Evolutionary conservation across 495 filamentous ascomycete genomes (phyloP).

Genomic region (Aspergillus panamensis): DNA sequence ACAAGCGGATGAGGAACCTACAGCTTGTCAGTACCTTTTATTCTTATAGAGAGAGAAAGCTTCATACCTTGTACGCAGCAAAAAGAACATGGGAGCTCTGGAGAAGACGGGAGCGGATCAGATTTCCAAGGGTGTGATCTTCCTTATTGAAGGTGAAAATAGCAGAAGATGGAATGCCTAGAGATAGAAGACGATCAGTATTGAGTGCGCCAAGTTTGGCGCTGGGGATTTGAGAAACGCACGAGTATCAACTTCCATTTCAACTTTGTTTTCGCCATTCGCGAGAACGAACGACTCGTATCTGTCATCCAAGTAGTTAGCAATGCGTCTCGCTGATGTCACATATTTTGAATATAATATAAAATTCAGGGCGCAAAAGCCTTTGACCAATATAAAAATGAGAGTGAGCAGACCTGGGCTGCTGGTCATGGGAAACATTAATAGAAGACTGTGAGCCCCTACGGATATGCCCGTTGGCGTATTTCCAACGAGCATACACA

Average conservation of each 20-base stretch:
- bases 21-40: conserved; percentile 12
- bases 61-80: conserved; percentile 77
- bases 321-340: conserved; percentile 1
- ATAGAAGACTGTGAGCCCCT: conserved; percentile 23
- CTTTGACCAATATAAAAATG: not conserved
- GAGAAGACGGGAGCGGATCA: conserved; percentile 76
- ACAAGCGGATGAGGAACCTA: conserved; percentile 81
- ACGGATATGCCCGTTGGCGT: conserved; percentile 12
- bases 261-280: conserved; percentile 89
- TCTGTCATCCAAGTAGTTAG: conserved; percentile 44
- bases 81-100: conserved; percentile 76
- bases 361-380: not conserved
- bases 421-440: conserved; percentile 25
- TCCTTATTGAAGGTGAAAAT: conserved; percentile 96
- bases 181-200: conserved; percentile 13
- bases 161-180: conserved; percentile 75
- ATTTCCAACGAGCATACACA: conserved; percentile 20
- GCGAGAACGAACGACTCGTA: conserved; percentile 87
- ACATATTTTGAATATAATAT: not conserved
- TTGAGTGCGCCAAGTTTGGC: not conserved
- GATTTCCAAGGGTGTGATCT: conserved; percentile 92
- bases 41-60: not conserved
- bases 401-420: conserved; percentile 24
- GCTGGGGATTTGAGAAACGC: conserved; percentile 32
- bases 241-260: conserved; percentile 82